Evolutionary conservation across 495 filamentous ascomycete species (phyloP), one percentile per base, ranked within the genome.

Genomic region (Massariosphaeria phaeospora): DNA sequence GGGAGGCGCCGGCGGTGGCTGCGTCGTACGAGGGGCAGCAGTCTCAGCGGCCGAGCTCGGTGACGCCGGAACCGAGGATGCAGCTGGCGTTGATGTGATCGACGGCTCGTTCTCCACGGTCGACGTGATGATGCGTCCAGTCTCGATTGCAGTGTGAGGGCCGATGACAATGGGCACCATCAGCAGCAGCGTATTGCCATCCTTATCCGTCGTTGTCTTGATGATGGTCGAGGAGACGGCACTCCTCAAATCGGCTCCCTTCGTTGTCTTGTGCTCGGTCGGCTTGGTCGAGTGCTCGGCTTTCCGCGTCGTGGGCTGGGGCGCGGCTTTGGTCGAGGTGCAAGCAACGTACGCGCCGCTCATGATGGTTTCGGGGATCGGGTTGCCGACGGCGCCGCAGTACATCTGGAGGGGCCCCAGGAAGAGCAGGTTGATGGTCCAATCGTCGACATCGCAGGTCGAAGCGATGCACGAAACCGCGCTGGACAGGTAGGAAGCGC

Each of bases 131-230:
- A 27, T 46, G 2, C 15, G 17, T 35, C 55, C 54, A 11, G 30
- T 27, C 23, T 20, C 35, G n/a, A 44, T 26, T n/a, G n/a, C n/a
- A 3, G 39, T 50, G 15, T 26, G 30, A 12, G 54, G 54, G 8
- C 54, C 54, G 17, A 57, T 57, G 29, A 57, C 27, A 31, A 57
- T 34, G 2, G 54, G 54, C 2, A 57, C 43, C 27, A 57, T 44
- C 1, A 57, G 13, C 38, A 43, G 18, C 18, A 57, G 31, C 29
- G 54, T 57, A 26, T 48, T 29, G 6, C 54, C 54, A 17, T 57
- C 21, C n/a, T 26, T 34, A 21, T 57, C 46, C 15, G 54, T 57
- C 46, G 35, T 57, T 11, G 54, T 57, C 20, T 50, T 35, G n/a
- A 46, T 57, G 9, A 44, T 31, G 0, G 45, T 57, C 13, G 31